Base-by-base conservation (phyloP, 2,329 filamentous ascomycete species). In the Dryadomyces sulphureus region DNA sequence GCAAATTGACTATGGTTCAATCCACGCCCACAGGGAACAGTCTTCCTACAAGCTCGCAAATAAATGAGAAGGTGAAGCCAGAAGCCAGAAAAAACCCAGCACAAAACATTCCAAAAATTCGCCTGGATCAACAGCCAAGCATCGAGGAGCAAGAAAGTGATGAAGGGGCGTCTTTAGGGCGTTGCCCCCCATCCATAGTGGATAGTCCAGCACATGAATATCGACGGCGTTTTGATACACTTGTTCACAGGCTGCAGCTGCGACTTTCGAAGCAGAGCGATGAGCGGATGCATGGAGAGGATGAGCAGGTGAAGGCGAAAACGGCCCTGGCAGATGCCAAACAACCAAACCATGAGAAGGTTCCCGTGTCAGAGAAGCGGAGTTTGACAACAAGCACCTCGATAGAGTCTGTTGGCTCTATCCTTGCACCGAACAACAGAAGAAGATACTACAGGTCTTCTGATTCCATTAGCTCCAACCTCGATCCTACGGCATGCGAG, bases 191-290 rank as follows among this genome's bases (percentile, higher is more conserved):
- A 30, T 16, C 20, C 4, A 17, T 2, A n/a, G 16, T n/a, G 16
- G 20, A 39, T 8, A 25, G 30, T 2, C 22, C 7, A 14, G 4
- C n/a, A 5, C 25, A 30, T 1, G 49, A 45, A 7, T 45, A 45
- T 22, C 43, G 49, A 8, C 20, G 36, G 7, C 49, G 50, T 4
- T 52, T 52, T 30, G 44, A 52, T 27, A 22, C 38, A 2, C 45
- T 51, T 16, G 43, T 53, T 36, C 41, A 25, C 11, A 48, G 49
- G 14, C 46, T 53, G 3, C 49, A 45, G n/a, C 38, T 48, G 12
- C 48, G 44, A 9, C 30, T 51, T 14, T 50, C 49, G 0, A 49
- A 43, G 8, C 30, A 42, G 9, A 16, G 19, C 16, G 25, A 27
- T 4, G 19, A 46, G 16, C 20, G 42, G 17, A 19, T 17, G 9